Percentiles rank a stretch among this genome's conserved stretches.
Conservation (phyloP, 805 yeast species). For the Wickerhamomyces bisporus region DNA sequence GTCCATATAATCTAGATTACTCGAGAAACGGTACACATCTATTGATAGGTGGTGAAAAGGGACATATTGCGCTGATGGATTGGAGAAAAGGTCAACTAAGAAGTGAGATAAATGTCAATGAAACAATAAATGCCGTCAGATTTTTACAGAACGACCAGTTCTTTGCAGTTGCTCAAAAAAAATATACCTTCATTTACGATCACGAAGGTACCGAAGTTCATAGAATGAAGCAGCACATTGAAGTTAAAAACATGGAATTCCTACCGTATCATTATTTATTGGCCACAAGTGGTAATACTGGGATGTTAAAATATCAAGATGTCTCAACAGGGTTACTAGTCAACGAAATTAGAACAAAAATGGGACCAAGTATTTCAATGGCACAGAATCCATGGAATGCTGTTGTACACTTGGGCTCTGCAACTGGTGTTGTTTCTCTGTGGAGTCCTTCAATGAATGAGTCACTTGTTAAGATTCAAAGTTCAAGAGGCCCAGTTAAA, state of each 20-base stretch:
- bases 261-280: constrained; percentile 89
- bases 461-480: constrained; percentile 77
- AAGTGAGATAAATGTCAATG: constrained; percentile 80
- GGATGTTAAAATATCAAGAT: constrained; percentile 88
- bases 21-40: constrained; percentile 84
- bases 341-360: constrained; percentile 75
- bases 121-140: constrained; percentile 86
- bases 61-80: constrained; percentile 93
- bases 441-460: constrained; percentile 91
- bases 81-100: constrained; percentile 85
- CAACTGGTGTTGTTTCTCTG: constrained; percentile 85
- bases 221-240: constrained; percentile 84
- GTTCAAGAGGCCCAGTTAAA: constrained; percentile 83
- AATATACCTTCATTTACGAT: constrained; percentile 89
- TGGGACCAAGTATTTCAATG: constrained; percentile 89
- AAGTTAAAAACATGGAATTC: constrained; percentile 76
- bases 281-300: constrained; percentile 85
- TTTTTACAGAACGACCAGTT: constrained; percentile 88
- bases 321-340: constrained; percentile 88
- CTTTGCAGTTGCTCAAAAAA: constrained; percentile 96
- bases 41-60: constrained; percentile 82
- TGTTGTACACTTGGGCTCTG: constrained; percentile 87
- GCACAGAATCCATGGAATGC: constrained; percentile 95
- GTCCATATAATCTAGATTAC: constrained; percentile 82
- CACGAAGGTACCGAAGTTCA: constrained; percentile 89